A percentile compares a stretch with the other conserved stretches of the same genome.
phyloP scores from a whole-genome alignment of 352 stramenopile species.

The Peronospora belbahrii region DNA sequence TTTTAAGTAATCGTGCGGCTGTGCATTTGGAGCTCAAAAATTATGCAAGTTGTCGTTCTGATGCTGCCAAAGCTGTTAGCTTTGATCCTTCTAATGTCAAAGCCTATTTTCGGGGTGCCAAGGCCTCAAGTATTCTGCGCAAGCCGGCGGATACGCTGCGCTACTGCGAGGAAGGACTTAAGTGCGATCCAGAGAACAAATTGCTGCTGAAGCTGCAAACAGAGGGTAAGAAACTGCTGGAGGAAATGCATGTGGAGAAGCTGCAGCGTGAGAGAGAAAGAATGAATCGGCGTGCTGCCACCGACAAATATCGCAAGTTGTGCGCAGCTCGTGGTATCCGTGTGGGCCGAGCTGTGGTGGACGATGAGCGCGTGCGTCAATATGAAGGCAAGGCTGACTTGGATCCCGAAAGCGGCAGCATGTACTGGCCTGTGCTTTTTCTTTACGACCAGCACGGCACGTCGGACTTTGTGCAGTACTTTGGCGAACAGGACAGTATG shows the following conservation, averaged over 20 bases:
- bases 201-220: conserved; percentile 60
- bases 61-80: conserved; percentile 63
- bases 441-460: conserved; percentile 82
- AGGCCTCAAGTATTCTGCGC: conserved; percentile 71
- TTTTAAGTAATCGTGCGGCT: conserved; percentile 72
- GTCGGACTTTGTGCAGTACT: conserved; percentile 76
- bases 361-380: conserved; percentile 73
- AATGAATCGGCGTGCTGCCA: conserved; percentile 58
- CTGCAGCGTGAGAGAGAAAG: conserved; percentile 58
- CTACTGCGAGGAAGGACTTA: conserved; percentile 72
- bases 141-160: conserved; percentile 72
- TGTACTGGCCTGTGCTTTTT: conserved; percentile 80
- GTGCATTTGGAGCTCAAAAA: conserved; percentile 83
- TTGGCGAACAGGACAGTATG: conserved; percentile 71
- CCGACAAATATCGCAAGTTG: conserved; percentile 73
- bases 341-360: conserved; percentile 65
- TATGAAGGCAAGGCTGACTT: conserved; percentile 79
- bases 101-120: conserved; percentile 78
- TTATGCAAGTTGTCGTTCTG: conserved; percentile 76
- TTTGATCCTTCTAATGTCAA: conserved; percentile 74
- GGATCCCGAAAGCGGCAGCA: conserved; percentile 45
- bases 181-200: conserved; percentile 72
- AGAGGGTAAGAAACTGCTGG: conserved; percentile 46
- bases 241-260: conserved; percentile 54
- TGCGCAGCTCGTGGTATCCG: conserved; percentile 53